Evolutionary conservation across 805 yeast genomes (phyloP).

Genomic region (Wickerhamiella allomyrinae): DNA sequence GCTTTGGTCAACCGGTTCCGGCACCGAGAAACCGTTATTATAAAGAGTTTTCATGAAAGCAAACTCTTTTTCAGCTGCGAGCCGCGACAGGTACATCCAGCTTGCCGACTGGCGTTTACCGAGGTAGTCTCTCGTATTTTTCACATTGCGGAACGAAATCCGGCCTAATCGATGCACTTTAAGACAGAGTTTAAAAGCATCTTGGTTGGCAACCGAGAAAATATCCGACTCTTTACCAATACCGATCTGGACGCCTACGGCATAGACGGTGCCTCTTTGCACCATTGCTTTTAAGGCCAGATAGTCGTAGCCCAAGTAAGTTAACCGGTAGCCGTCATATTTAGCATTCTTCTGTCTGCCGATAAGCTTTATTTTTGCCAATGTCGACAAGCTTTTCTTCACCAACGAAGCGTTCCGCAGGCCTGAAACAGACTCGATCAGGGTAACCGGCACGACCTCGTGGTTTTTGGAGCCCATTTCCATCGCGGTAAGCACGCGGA

Average conservation of each 20-base stretch:
- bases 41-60: constrained; percentile 70
- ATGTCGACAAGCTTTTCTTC: constrained; percentile 61
- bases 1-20: constrained; percentile 75
- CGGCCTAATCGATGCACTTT: constrained; percentile 91
- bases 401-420: constrained; percentile 64
- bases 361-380: constrained; percentile 74
- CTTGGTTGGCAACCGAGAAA: constrained; percentile 57
- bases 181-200: constrained; percentile 56
- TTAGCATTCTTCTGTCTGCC: constrained; percentile 75
- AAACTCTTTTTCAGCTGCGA: constrained; percentile 88
- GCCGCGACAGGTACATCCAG: constrained; percentile 84
- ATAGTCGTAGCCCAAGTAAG: constrained; percentile 85
- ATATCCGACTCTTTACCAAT: constrained; percentile 98
- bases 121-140: constrained; percentile 85
- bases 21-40: constrained; percentile 69
- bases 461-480: constrained; percentile 88
- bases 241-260: constrained; percentile 79
- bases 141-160: constrained; percentile 82
- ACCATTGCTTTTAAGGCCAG: constrained; percentile 77
- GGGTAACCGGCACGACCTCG: constrained; percentile 80
- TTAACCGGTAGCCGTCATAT: constrained; percentile 85
- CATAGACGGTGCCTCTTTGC: constrained; percentile 55
- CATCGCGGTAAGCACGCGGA: constrained; percentile 65
- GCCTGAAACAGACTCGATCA: constrained; percentile 71
- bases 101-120: constrained; percentile 54